phyloP scores from a whole-genome alignment of 257 asterid species.

The Solanum pennellii region DNA sequence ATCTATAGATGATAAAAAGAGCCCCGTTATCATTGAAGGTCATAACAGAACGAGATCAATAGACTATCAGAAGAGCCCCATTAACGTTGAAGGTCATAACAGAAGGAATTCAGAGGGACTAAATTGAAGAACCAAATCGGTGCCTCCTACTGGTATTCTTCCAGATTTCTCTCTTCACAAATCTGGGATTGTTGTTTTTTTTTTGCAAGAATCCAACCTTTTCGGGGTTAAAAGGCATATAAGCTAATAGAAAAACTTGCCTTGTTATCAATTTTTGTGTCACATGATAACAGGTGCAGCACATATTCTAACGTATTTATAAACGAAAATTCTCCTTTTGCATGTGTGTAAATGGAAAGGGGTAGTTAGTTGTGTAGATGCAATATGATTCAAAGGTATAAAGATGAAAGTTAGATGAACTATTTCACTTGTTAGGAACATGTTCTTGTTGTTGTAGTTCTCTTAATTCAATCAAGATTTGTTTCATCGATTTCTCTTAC shows the following conservation, averaged over 20 bases:
- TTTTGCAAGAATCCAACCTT: background rate
- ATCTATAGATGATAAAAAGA: background rate
- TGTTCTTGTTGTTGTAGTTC: no score
- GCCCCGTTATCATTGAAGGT: background rate
- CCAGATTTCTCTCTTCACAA: background rate
- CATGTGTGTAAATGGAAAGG: background rate
- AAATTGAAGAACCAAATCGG: background rate
- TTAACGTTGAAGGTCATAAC: background rate
- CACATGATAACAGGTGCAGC: conserved; percentile 5
- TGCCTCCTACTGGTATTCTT: background rate
- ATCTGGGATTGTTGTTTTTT: background rate
- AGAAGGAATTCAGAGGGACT: background rate
- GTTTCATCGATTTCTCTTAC: background rate
- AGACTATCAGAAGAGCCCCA: background rate
- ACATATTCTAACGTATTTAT: background rate
- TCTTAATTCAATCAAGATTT: background rate
- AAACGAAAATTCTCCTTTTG: background rate
- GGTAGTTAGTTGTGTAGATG: background rate
- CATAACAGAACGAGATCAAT: background rate
- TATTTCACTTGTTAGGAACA: background rate
- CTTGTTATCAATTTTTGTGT: conserved; percentile 7
- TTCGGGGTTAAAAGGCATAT: background rate
- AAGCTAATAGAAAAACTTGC: background rate
- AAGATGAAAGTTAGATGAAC: background rate
- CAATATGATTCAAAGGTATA: background rate